phyloP scores from a whole-genome alignment of 2,329 filamentous ascomycete species.

The Anthostomella pinea region DNA sequence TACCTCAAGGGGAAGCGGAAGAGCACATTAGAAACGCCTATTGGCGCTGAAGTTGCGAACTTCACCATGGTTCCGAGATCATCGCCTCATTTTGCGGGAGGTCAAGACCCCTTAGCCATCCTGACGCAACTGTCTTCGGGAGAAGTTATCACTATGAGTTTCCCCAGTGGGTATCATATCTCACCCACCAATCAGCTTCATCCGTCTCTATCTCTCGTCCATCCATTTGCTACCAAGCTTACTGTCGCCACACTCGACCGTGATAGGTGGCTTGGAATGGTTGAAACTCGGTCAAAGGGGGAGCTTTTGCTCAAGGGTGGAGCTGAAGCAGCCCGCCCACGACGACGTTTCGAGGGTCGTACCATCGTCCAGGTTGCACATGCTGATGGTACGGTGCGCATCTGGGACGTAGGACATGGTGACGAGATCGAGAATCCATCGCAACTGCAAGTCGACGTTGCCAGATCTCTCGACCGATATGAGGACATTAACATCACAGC shows the following conservation, averaged over 20 bases:
- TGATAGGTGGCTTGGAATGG: conserved; percentile 83
- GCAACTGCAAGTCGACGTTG: conserved; percentile 82
- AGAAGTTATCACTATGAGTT: conserved; percentile 84
- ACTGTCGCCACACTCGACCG: conserved; percentile 73
- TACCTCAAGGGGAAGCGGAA: conserved; percentile 79
- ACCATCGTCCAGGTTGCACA: conserved; percentile 86
- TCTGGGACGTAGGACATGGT: conserved; percentile 90
- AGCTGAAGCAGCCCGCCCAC: conserved; percentile 63
- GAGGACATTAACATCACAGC: conserved; percentile 72
- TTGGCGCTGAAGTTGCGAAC: conserved; percentile 72
- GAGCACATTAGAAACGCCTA: conserved; percentile 70
- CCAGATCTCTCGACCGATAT: conserved; percentile 75
- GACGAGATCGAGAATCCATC: conserved; percentile 89
- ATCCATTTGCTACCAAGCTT: conserved; percentile 79
- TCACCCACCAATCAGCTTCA: conserved; percentile 91
- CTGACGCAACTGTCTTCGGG: conserved; percentile 79
- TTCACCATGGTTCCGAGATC: conserved; percentile 79
- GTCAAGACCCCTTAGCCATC: conserved; percentile 86
- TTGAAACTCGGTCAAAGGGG: conserved; percentile 77
- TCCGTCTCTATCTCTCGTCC: conserved; percentile 80
- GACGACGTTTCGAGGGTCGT: conserved; percentile 76
- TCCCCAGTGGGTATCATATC: conserved; percentile 88
- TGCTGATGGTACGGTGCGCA: conserved; percentile 82
- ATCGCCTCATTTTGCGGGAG: conserved; percentile 82
- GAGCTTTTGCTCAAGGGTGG: conserved; percentile 78